Percentiles rank a stretch among this genome's conserved stretches.
Evolutionary conservation across 177 flowering plant species (phyloP).

Genomic region (Tripterygium wilfordii): DNA sequence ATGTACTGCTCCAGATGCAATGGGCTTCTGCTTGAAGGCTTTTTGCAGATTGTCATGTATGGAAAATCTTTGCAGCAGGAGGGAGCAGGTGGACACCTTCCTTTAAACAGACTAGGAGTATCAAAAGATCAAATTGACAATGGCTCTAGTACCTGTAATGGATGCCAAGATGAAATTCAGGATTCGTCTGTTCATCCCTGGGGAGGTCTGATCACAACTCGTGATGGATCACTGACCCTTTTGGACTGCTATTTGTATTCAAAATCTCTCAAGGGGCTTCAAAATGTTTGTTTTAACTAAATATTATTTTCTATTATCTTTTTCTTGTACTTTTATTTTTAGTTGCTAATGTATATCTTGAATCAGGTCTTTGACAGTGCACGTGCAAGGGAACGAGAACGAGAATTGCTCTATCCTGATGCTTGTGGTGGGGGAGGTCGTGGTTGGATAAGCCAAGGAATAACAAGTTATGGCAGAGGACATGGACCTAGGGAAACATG

Average conservation of each 20-base stretch:
- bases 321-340: constrained; percentile 1
- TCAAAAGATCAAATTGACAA: constrained; percentile 27
- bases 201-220: constrained; percentile 90
- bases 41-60: constrained; percentile 86
- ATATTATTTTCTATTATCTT: background rate
- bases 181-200: constrained; percentile 96
- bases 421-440: constrained; percentile 99
- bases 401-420: constrained; percentile 95
- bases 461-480: constrained; percentile 74
- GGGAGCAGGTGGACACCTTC: constrained; percentile 29
- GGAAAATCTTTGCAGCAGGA: constrained; percentile 87
- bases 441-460: constrained; percentile 98
- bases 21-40: constrained; percentile 90
- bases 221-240: constrained; percentile 86
- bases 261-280: constrained; percentile 77
- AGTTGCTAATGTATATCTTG: constrained; percentile 8
- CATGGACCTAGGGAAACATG: constrained; percentile 97
- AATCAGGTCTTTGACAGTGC: constrained; percentile 92
- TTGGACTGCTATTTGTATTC: constrained; percentile 72
- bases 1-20: constrained; percentile 99
- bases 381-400: constrained; percentile 88
- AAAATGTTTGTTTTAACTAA: constrained; percentile 48
- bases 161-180: constrained; percentile 62
- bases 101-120: constrained; percentile 24
- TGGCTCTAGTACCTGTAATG: constrained; percentile 18